These are phyloP conservation scores for Dendrothele bispora DNA, from an alignment of 768 basidiomycete species.

Conservation along the genomic window DNA sequence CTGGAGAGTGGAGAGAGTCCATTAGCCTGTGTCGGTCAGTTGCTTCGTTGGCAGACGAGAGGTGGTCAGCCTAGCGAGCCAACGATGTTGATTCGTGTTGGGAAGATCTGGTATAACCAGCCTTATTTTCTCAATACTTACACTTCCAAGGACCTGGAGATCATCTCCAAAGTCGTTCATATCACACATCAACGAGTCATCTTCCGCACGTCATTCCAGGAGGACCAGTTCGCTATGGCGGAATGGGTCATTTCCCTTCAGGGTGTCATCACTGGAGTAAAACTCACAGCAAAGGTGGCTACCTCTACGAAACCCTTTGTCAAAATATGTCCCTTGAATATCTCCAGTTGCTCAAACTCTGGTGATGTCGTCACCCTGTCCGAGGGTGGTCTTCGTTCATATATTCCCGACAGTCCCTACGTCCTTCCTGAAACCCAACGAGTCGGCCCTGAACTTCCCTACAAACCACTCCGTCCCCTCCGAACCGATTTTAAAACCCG, in stretches of 20 bases:
- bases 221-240: constrained; percentile 36
- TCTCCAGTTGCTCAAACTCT: constrained; percentile 32
- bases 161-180: constrained; percentile 30
- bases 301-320: constrained; percentile 35
- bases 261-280: constrained; percentile 35
- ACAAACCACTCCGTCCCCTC: constrained; percentile 25
- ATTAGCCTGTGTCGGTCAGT: constrained; percentile 26
- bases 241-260: constrained; percentile 39
- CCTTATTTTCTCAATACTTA: constrained; percentile 40
- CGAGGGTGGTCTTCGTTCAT: constrained; percentile 38
- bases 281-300: constrained; percentile 33
- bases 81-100: constrained; percentile 37
- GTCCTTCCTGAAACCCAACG: constrained; percentile 31
- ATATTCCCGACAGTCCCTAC: constrained; percentile 30
- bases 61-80: constrained; percentile 31
- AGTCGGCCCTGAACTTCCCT: constrained; percentile 31
- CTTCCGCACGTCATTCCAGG: constrained; percentile 31
- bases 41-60: constrained; percentile 35
- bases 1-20: constrained; percentile 28
- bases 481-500: constrained; percentile 40
- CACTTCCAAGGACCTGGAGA: constrained; percentile 33
- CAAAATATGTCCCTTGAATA: constrained; percentile 36
- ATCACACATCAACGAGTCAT: constrained; percentile 35
- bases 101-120: constrained; percentile 29
- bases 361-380: constrained; percentile 33